Evolutionary conservation across 306 rosid genomes (phyloP).

Genomic region (Glycine tomentella): DNA sequence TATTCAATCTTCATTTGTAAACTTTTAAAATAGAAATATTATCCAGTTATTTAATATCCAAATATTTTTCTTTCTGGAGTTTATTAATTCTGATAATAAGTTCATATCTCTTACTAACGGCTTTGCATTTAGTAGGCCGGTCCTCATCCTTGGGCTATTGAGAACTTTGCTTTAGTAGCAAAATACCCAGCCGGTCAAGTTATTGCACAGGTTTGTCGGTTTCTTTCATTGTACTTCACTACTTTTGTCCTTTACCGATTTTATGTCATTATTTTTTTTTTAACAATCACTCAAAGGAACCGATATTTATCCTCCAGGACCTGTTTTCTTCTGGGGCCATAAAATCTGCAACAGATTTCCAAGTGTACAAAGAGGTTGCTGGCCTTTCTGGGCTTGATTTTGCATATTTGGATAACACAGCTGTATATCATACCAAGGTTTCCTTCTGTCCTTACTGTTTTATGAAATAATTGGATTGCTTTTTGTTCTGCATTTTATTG

Average conservation of each 20-base stretch:
- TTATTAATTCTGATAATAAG: constrained; percentile 37
- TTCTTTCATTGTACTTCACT: constrained; percentile 29
- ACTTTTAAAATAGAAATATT: background rate
- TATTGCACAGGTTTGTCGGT: constrained; percentile 72
- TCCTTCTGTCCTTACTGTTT: constrained; percentile 43
- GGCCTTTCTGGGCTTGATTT: constrained; percentile 97
- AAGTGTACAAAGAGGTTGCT: constrained; percentile 87
- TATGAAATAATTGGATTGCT: constrained; percentile 26
- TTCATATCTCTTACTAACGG: constrained; percentile 24
- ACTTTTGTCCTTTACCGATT: background rate
- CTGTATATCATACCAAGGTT: constrained; percentile 99
- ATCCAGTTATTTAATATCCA: constrained; percentile 32
- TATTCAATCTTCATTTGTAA: constrained; percentile 5
- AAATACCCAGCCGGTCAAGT: constrained; percentile 89
- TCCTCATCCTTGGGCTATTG: constrained; percentile 94
- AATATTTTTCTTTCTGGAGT: constrained; percentile 25
- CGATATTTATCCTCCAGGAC: constrained; percentile 66
- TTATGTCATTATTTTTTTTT: constrained; percentile 28
- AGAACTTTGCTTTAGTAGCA: constrained; percentile 79
- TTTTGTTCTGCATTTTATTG: constrained; percentile 37
- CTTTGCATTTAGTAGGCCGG: constrained; percentile 75
- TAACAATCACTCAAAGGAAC: constrained; percentile 32
- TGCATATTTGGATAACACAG: constrained; percentile 79
- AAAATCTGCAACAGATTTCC: constrained; percentile 94
- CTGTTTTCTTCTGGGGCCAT: constrained; percentile 88